Base-by-base conservation (phyloP, 1,284 basidiomycete species). In the Trametes pubescens region DNA sequence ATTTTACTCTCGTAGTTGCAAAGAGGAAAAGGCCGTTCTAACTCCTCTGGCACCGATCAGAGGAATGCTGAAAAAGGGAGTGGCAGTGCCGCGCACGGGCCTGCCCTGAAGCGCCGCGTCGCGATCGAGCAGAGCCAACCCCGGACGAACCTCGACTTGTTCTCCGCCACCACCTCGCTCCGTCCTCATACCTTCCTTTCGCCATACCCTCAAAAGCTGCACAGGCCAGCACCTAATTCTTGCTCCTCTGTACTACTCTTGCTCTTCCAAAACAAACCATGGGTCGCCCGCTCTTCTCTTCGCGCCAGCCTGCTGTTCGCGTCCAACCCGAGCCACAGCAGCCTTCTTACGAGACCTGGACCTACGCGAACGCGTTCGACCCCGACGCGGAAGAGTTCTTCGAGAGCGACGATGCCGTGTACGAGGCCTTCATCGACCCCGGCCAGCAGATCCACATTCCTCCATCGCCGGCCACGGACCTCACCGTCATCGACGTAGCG, bases 381-480 rank as follows among this genome's bases (percentile, higher is more conserved):
- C 90, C 91, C n/a, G 91, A 92, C 75, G 86, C 89, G 14, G 90
- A 92, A 68, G 90, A 91, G 67, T 92, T 92, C 75, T 90, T 89
- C 72, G 76, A 78, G 57, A 73, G 72, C 51, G 80, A 83, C 64
- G 79, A 86, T 65, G 87, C 88, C 9, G 84, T 89, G 65, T 87
- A 86, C 75, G 90, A 92, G 80, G 84, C 84, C 61, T 87, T 90
- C 75, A 71, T 90, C 71, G 82, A 83, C 74, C 80, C 72, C 29
- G 67, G 70, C 35, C 65, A 72, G 60, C 69, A 69, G 52, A 67
- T 69, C 52, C 64, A 65, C 48, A 59, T 72, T 22, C 62, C 65
- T 26, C 55, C 37, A 32, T 64, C 62, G 51, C 53, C 54, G 32
- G 54, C 65, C 8, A 37, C 34, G 47, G 51, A 58, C 6, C 43